Evolutionary conservation across 192 early-diverging fungal genomes (phyloP), one percentile per base, ranked within the genome.

Genomic region (Cladochytrium replicatum): DNA sequence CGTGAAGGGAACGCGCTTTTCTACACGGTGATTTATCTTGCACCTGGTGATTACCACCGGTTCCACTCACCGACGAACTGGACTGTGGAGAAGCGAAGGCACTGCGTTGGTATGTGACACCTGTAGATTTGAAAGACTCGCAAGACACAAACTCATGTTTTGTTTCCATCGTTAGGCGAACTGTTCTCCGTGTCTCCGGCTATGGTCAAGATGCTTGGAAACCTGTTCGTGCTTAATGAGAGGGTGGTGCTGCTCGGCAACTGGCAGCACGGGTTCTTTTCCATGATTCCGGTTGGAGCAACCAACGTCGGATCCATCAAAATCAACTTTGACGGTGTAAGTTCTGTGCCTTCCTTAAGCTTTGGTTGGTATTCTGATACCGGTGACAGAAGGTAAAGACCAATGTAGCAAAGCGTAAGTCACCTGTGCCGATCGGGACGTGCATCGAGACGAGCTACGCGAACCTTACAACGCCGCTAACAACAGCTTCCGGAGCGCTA

Each of bases 61-160:
- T 99, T 94, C 82, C 96, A 99, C 50, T 93, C 93, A 19, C 96
- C 96, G 25, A 77, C 86, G 4, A 86, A 93, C 63, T 97, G 93
- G 96, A 77, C 85, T 13, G 89, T 93, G 11, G 76, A 90, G 57
- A 66, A 71, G 2, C 63, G 89, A 15, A 68, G 94, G 27, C 96
- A 99, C 64, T 99, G 95, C 69, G 84, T 85, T 13, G 85, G 82
- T 84, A 66, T 43, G 66, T 43, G 13, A 7, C 50, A 3, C 5
- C 53, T 58, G n/a, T n/a, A n/a, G n/a, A n/a, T n/a, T n/a, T n/a
- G n/a, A n/a, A n/a, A n/a, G n/a, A n/a, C n/a, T n/a, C n/a, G n/a
- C 54, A 24, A 37, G 8, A 26, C 19, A 11, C 11, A 25, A 5
- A 19, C 19, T 46, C n/a, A 30, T 17, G 52, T 28, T 25, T 15